Evolutionary conservation across 192 early-diverging fungal species (phyloP).

Genomic region (Funneliformis geosporum): DNA sequence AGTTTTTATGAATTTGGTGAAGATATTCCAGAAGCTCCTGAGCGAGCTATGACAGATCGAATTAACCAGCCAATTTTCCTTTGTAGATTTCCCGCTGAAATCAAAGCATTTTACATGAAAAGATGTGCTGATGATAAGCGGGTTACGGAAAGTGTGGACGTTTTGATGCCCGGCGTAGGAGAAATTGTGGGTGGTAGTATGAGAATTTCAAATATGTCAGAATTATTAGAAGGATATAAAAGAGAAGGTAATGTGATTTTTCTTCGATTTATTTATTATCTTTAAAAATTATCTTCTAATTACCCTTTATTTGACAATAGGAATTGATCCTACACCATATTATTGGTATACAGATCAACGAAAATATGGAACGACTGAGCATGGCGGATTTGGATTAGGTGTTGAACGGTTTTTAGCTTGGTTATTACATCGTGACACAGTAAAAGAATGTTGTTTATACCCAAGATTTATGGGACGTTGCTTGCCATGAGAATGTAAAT

Average conservation of each 20-base stretch:
- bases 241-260: constrained; percentile 60
- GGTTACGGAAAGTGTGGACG: constrained; percentile 95
- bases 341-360: constrained; percentile 99
- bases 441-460: constrained; percentile 89
- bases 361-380: constrained; percentile 95
- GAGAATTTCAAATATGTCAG: constrained; percentile 87
- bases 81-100: constrained; percentile 94
- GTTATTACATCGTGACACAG: constrained; percentile 88
- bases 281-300: not conserved
- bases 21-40: constrained; percentile 98
- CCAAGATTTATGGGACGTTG: constrained; percentile 90
- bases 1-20: constrained; percentile 94
- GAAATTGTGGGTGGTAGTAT: constrained; percentile 99
- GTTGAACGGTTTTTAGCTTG: constrained; percentile 97
- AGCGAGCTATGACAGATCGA: constrained; percentile 98
- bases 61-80: constrained; percentile 94
- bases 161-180: constrained; percentile 97
- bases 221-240: constrained; percentile 80
- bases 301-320: constrained; percentile 17
- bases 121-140: constrained; percentile 75
- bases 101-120: constrained; percentile 99
- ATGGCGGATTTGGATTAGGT: constrained; percentile 98
- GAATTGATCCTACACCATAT: constrained; percentile 91
- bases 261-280: too few relatives aligned
- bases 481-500: constrained; percentile 48